phyloP scores from a whole-genome alignment of 345 rosid genomes.

The Pseudoturritis turrita region DNA sequence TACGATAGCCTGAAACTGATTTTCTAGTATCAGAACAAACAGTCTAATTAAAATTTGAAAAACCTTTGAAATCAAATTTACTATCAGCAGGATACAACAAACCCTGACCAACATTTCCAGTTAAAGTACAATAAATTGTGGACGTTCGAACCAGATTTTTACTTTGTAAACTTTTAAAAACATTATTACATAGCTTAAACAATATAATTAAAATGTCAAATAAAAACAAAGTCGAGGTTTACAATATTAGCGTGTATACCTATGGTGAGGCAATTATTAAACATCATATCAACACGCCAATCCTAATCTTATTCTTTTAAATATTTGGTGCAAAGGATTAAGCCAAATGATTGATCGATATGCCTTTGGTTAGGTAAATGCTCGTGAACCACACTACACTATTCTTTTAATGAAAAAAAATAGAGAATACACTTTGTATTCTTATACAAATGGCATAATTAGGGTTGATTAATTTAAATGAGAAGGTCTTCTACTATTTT shows the following conservation, averaged over 20 bases:
- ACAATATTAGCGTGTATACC: background rate
- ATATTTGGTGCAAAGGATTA: constrained; percentile 18
- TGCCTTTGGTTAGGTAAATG: constrained; percentile 22
- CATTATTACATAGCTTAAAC: background rate
- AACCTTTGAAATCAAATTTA: no score
- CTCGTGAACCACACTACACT: constrained; percentile 27
- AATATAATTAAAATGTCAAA: background rate
- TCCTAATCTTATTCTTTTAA: constrained; percentile 15
- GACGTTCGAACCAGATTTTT: background rate
- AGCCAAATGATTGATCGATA: constrained; percentile 16
- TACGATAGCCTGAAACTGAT: no score
- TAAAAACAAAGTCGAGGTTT: background rate
- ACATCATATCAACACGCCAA: constrained; percentile 19
- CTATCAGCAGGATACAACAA: no score
- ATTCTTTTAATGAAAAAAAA: background rate
- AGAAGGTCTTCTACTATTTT: background rate
- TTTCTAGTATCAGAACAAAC: no score
- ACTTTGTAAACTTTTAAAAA: background rate
- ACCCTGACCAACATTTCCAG: no score
- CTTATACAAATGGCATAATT: constrained; percentile 1
- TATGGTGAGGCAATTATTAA: constrained; percentile 20
- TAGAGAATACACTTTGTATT: background rate
- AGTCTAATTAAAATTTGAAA: no score
- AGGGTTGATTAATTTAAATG: background rate
- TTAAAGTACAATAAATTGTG: no score